phyloP scores from a whole-genome alignment of 352 stramenopile species.

The Aphanomyces invadans region DNA sequence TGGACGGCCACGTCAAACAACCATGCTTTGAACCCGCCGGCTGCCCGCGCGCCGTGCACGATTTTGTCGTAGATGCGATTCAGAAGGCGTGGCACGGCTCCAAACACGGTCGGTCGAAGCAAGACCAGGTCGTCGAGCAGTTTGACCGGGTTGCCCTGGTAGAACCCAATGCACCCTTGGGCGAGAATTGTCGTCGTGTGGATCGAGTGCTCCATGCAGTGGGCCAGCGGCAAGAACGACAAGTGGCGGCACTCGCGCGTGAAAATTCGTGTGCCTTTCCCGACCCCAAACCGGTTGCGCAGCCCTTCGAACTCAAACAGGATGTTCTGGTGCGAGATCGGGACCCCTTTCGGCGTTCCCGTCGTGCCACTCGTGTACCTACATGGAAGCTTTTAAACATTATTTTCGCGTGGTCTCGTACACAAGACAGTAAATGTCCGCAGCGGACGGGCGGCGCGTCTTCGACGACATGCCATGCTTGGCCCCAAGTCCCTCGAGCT shows the following conservation, averaged over 20 bases:
- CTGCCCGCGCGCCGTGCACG: conserved; percentile 44
- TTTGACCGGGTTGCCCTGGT: conserved; percentile 77
- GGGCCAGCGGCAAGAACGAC: conserved; percentile 93
- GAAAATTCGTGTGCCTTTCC: not conserved
- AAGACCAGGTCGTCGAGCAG: conserved; percentile 89
- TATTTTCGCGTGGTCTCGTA: too few relatives aligned
- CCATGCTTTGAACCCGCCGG: conserved; percentile 48
- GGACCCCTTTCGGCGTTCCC: conserved; percentile 21
- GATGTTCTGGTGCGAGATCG: conserved; percentile 24
- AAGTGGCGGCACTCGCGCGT: conserved; percentile 79
- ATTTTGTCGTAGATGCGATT: conserved; percentile 97
- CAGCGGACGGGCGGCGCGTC: too few relatives aligned
- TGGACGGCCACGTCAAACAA: conserved; percentile 78
- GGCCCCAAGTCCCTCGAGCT: too few relatives aligned
- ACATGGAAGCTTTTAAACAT: too few relatives aligned
- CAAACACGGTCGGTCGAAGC: conserved; percentile 89
- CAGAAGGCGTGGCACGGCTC: conserved; percentile 89
- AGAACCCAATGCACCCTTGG: conserved; percentile 90
- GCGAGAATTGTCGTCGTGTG: conserved; percentile 47
- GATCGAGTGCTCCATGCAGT: conserved; percentile 91
- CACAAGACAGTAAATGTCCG: conserved; percentile 27
- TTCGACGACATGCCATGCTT: too few relatives aligned
- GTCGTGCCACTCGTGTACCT: conserved; percentile 26
- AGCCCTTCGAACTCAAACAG: conserved; percentile 6
- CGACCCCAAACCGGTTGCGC: conserved; percentile 13